A percentile compares a stretch with the other conserved stretches of the same genome.
Conservation (phyloP, 1,284 basidiomycete species). For the Boletus putidus region DNA sequence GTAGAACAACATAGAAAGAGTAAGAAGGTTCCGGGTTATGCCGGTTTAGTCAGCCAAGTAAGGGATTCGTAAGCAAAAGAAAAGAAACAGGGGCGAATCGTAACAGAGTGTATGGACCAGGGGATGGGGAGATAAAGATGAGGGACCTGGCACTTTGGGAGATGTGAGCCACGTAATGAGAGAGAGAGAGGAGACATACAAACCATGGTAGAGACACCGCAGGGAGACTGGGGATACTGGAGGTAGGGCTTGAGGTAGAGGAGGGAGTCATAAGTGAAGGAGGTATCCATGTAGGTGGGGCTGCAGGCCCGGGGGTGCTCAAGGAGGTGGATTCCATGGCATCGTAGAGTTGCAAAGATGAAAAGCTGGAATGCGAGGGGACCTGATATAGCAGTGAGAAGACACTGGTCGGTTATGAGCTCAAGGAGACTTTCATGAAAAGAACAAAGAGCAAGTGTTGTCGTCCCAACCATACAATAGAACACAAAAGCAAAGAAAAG, state of each 20-base stretch:
- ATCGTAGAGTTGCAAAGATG: conserved; percentile 32
- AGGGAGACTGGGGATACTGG: conserved; percentile 52
- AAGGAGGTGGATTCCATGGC: conserved; percentile 52
- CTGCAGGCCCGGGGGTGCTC: conserved; percentile 50
- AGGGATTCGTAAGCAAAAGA: too few species aligned
- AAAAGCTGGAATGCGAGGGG: conserved; percentile 39
- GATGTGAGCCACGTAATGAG: conserved; percentile 14
- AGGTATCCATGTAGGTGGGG: conserved; percentile 55
- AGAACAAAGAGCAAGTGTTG: conserved; percentile 37
- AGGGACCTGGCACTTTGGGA: conserved; percentile 43
- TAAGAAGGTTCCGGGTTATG: too few species aligned
- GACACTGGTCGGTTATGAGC: conserved; percentile 4
- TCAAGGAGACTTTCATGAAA: conserved; percentile 36
- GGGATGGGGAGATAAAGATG: conserved; percentile 55
- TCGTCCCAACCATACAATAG: conserved; percentile 39
- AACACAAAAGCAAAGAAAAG: conserved; percentile 35
- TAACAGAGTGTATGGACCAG: too few species aligned
- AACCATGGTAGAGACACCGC: conserved; percentile 45
- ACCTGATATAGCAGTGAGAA: conserved; percentile 24
- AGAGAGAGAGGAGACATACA: conserved; percentile 37
- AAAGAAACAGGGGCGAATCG: too few species aligned
- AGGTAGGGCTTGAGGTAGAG: conserved; percentile 50
- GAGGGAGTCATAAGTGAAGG: conserved; percentile 61
- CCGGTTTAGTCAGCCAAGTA: too few species aligned
- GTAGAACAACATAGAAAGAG: too few species aligned